Evolutionary conservation across 305 asterid species (phyloP), one percentile per base, ranked within the genome.

Genomic region (Fraxinus ornus): DNA sequence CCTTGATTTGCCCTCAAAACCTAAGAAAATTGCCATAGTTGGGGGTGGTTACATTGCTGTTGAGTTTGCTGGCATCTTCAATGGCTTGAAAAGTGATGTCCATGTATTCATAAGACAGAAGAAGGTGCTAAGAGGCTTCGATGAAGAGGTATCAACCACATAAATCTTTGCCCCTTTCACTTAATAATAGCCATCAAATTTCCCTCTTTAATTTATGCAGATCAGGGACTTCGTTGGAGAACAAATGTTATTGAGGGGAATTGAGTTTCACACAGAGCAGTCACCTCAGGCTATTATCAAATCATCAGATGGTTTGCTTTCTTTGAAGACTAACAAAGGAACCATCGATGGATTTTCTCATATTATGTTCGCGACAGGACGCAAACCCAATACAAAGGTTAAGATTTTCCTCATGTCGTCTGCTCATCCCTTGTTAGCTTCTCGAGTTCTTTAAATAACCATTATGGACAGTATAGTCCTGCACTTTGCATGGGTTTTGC

Each of bases 11-110:
- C 97, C 97, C 39, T 90, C 95, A 75, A 92, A 87, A 80, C 99
- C 99, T 78, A 86, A 68, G 70, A 96, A 93, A 87, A 91, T 96
- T 84, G 99, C 99, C 64, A 94, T 96, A 80, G 90, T 96, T 83
- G 99, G 99, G 17, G 99, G 99, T 35, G 99, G 99, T 74, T 96
- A 96, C 84, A 96, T 96, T 86, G 99, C 99, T 44, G 95, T 93
- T 79, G 99, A 96, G 93, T 94, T 96, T 91, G 99, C 98, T 84
- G 98, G 99, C 82, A 96, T 96, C 84, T 96, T 96, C 89, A 96
- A 93, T 86, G 99, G 98, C 75, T 90, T 96, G 92, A 83, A 5
- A 57, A 94, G 94, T 76, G 89, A 91, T 77, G 99, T 96, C 78
- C 99, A 96, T 86, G 92, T 96, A 71, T 96, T 96, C 87, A 92